Evolutionary conservation across 805 yeast species (phyloP).

Genomic region (Clavispora santaluciae): DNA sequence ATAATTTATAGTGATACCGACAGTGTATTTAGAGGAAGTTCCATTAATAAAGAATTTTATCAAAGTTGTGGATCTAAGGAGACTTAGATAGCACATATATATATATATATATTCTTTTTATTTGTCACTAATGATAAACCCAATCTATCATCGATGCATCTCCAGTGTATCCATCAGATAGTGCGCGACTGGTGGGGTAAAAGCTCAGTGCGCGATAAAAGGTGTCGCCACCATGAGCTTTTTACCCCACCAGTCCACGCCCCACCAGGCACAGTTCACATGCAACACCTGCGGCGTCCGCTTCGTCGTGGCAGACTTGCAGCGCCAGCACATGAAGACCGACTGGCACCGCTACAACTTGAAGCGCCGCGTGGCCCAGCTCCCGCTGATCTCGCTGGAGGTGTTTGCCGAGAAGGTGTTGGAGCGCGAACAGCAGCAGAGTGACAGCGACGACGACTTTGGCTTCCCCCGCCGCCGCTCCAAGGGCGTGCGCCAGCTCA

Average conservation of each 20-base stretch:
- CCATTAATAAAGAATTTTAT: too few species aligned
- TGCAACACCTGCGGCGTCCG: conserved; percentile 87
- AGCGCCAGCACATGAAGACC: conserved; percentile 55
- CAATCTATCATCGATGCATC: too few species aligned
- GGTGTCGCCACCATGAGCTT: conserved; percentile 3
- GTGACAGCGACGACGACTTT: conserved; percentile 44
- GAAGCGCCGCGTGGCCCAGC: conserved; percentile 38
- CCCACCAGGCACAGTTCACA: conserved; percentile 39
- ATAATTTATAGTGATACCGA: too few species aligned
- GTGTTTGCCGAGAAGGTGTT: conserved; percentile 62
- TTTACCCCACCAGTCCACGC: conserved; percentile 25
- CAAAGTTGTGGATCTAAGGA: too few species aligned
- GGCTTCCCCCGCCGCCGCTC: conserved; percentile 37
- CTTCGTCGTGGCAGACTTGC: conserved; percentile 77
- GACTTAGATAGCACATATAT: too few species aligned
- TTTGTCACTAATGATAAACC: too few species aligned
- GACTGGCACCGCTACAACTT: conserved; percentile 45
- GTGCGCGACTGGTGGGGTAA: too few species aligned
- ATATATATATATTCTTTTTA: too few species aligned
- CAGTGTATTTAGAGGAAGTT: too few species aligned
- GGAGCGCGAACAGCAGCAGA: conserved; percentile 8
- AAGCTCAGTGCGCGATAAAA: too few species aligned
- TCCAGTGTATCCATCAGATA: too few species aligned
- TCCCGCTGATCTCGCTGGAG: conserved; percentile 41
- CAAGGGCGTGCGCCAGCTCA: conserved; percentile 26